Evolutionary conservation across 2,329 filamentous ascomycete genomes (phyloP).

Genomic region (Dactylellina sp.): DNA sequence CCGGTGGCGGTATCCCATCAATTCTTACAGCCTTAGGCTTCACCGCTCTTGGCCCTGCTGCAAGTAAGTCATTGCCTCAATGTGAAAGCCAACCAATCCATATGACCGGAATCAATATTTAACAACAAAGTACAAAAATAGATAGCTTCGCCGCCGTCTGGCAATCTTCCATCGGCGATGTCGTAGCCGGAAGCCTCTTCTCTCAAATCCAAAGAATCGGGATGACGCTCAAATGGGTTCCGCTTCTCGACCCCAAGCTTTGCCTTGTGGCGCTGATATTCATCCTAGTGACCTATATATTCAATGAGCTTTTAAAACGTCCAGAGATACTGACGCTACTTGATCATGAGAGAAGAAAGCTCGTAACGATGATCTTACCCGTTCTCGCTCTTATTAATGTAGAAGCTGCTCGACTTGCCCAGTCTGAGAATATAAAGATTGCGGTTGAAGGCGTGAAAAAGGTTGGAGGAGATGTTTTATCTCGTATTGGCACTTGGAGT

Average conservation of each 20-base stretch:
- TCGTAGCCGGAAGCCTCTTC: slow-evolving; percentile 33
- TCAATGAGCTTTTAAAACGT: slow-evolving; percentile 1
- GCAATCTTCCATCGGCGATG: slow-evolving; percentile 29
- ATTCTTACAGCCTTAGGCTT: slow-evolving; percentile 23
- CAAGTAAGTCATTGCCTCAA: no score
- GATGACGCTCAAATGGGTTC: not conserved
- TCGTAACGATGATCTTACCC: not conserved
- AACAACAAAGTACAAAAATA: not conserved
- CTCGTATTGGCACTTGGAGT: no score
- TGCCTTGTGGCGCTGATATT: slow-evolving; percentile 6
- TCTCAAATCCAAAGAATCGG: slow-evolving; percentile 21
- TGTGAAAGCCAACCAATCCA: not conserved
- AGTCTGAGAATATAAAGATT: no score
- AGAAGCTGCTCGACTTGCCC: no score
- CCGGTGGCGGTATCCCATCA: not conserved
- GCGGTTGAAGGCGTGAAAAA: no score
- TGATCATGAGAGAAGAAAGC: not conserved
- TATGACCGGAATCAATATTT: not conserved
- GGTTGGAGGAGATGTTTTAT: no score
- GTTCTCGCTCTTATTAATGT: no score
- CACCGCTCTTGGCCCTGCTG: not conserved
- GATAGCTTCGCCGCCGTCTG: slow-evolving; percentile 17
- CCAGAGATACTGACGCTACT: not conserved
- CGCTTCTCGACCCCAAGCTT: slow-evolving; percentile 9
- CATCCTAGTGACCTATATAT: not conserved